Conservation (phyloP, 2,329 filamentous ascomycete species). For the Fusarium avenaceum region DNA sequence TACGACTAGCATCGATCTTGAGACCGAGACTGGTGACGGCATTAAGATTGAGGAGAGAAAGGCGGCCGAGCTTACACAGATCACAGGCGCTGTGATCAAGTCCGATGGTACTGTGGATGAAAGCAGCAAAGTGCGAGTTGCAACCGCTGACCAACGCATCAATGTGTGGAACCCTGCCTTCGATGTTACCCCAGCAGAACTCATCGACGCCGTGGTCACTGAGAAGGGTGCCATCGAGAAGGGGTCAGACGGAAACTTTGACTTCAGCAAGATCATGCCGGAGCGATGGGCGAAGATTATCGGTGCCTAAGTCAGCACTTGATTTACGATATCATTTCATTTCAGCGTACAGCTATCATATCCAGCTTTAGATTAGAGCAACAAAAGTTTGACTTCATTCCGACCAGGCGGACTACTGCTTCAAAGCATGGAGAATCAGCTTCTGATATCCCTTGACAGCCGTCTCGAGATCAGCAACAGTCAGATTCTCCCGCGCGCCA, state of each 20-base stretch:
- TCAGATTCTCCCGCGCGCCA: conserved; percentile 84
- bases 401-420: conserved; percentile 45
- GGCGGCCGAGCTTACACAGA: conserved; percentile 83
- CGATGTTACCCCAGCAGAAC: conserved; percentile 88
- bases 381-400: conserved; percentile 18
- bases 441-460: conserved; percentile 85
- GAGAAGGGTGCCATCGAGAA: conserved; percentile 91
- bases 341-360: conserved; percentile 37
- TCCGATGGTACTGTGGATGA: conserved; percentile 74
- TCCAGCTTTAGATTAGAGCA: conserved; percentile 45
- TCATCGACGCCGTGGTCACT: conserved; percentile 95
- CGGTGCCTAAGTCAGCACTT: conserved; percentile 34
- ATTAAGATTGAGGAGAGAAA: conserved; percentile 94
- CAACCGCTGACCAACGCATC: conserved; percentile 83
- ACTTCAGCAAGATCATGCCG: conserved; percentile 69
- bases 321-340: conserved; percentile 20
- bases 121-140: conserved; percentile 76
- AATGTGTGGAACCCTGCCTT: conserved; percentile 97
- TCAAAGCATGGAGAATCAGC: conserved; percentile 71
- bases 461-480: conserved; percentile 78
- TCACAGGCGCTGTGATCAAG: conserved; percentile 80
- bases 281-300: conserved; percentile 64
- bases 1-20: conserved; percentile 91
- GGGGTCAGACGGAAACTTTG: conserved; percentile 76
- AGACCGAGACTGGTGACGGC: conserved; percentile 79